phyloP scores from a whole-genome alignment of 2,329 filamentous ascomycete genomes.

The Penicillium sp. region DNA sequence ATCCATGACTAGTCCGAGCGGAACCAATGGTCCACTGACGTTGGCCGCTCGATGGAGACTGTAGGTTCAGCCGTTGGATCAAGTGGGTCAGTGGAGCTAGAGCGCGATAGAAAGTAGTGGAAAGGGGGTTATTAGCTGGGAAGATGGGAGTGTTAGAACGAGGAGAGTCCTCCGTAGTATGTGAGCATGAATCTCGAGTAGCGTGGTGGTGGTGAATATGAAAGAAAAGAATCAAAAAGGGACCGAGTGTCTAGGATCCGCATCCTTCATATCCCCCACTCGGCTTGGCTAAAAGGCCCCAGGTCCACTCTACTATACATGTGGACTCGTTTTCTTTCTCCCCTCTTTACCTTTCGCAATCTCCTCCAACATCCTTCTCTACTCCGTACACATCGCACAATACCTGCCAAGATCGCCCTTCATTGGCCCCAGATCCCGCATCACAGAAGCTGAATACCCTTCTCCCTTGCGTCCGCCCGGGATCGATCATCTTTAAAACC shows the following conservation, averaged over 20 bases:
- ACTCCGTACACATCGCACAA: constrained; percentile 5
- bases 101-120: constrained; percentile 1
- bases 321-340: background rate
- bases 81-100: constrained; percentile 20
- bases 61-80: constrained; percentile 27
- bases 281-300: background rate
- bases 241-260: background rate
- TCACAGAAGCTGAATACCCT: constrained; percentile 19
- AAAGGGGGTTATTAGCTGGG: background rate
- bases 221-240: background rate
- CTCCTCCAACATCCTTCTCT: background rate
- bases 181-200: too few species aligned
- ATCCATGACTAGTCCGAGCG: constrained; percentile 25
- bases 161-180: too few species aligned
- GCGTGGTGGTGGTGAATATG: too few species aligned
- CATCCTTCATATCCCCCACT: constrained; percentile 5
- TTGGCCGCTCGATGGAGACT: constrained; percentile 16
- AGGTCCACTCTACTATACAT: background rate
- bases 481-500: constrained; percentile 4
- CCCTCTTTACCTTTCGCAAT: constrained; percentile 2
- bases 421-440: constrained; percentile 19
- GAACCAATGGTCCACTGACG: constrained; percentile 22
- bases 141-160: background rate
- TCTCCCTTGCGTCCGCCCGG: constrained; percentile 31
- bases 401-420: constrained; percentile 22